phyloP scores from a whole-genome alignment of 2,329 filamentous ascomycete species.

The Aspergillus sp. region DNA sequence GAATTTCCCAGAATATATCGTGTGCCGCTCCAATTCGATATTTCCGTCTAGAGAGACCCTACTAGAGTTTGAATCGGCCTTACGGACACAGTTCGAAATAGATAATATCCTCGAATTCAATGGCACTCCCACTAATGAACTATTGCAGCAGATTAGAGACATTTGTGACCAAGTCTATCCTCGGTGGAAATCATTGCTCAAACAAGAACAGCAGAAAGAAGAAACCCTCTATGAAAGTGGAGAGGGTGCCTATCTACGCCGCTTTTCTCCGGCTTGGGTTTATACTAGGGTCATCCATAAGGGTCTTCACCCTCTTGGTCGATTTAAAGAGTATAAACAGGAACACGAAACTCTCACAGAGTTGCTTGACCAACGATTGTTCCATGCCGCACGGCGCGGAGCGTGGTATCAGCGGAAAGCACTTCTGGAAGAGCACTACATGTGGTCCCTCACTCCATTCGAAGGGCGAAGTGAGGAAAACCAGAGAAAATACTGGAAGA shows the following conservation, averaged over 20 bases:
- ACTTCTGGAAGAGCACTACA: slow-evolving; percentile 90
- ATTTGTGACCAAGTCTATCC: slow-evolving; percentile 71
- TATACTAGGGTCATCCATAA: slow-evolving; percentile 94
- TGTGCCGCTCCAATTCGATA: slow-evolving; percentile 83
- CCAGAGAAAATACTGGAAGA: slow-evolving; percentile 80
- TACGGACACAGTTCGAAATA: slow-evolving; percentile 74
- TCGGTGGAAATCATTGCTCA: slow-evolving; percentile 70
- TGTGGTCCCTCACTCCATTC: slow-evolving; percentile 58
- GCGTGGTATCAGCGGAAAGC: slow-evolving; percentile 96
- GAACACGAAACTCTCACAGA: slow-evolving; percentile 73
- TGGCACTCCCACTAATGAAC: slow-evolving; percentile 62
- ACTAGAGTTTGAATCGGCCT: slow-evolving; percentile 82
- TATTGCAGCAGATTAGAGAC: slow-evolving; percentile 63
- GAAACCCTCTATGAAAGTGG: slow-evolving; percentile 71
- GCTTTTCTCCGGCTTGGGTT: slow-evolving; percentile 86
- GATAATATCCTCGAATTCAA: slow-evolving; percentile 79
- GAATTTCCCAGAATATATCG: slow-evolving; percentile 86
- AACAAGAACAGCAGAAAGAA: slow-evolving; percentile 74
- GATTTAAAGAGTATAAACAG: slow-evolving; percentile 71
- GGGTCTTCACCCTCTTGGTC: slow-evolving; percentile 70
- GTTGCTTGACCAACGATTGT: slow-evolving; percentile 73
- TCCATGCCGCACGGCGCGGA: slow-evolving; percentile 78
- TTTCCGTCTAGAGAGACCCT: slow-evolving; percentile 72
- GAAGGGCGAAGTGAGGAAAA: slow-evolving; percentile 49
- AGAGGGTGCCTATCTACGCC: slow-evolving; percentile 82